Base-by-base conservation (phyloP, 2,329 filamentous ascomycete genomes). In the Elsinoe ampelina region DNA sequence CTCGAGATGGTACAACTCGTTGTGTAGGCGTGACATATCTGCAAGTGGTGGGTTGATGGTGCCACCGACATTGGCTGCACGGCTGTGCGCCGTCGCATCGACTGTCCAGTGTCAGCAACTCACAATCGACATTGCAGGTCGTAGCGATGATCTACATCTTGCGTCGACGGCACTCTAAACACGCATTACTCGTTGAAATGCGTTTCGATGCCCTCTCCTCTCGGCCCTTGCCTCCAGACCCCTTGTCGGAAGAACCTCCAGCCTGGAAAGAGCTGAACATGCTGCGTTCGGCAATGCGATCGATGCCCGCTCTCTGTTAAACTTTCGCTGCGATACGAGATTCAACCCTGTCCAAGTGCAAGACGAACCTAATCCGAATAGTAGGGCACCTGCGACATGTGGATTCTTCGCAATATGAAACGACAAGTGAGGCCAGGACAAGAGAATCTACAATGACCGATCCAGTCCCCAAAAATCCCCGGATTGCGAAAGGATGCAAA, bases 11-110 rank as follows among this genome's bases (percentile, higher is more conserved):
- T 58, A 89, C 84, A 7, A 88, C 82, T 59, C 86, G 77, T 68
- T 88, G 85, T n/a, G 86, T 80, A 61, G 89, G 87, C 71, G 90
- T 89, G 62, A 89, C 85, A 69, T 92, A 92, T 65, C 85, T 84
- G 67, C 88, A 92, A 55, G 82, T 77, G 68, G 90, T 87, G 3
- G 86, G 85, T 60, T 87, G 86, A 57, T 88, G 83, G 67, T 89
- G 90, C 69, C 87, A 90, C 58, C 87, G 80, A 68, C 88, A 93
- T 67, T 90, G 87, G 36, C 87, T 86, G 67, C 88, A 93, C 8
- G 88, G 88, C 65, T 89, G 85, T 62, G 85, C 80, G 56, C 88
- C 88, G 72, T 91, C 87, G 67, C 88, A 93, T 61, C 88, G 84
- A 57, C 50, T 54, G 38, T 10, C 8, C 12, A 34, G 1, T 7